Evolutionary conservation across 768 basidiomycete species (phyloP), one percentile per base, ranked within the genome.

Genomic region (Auriscalpium orientale): DNA sequence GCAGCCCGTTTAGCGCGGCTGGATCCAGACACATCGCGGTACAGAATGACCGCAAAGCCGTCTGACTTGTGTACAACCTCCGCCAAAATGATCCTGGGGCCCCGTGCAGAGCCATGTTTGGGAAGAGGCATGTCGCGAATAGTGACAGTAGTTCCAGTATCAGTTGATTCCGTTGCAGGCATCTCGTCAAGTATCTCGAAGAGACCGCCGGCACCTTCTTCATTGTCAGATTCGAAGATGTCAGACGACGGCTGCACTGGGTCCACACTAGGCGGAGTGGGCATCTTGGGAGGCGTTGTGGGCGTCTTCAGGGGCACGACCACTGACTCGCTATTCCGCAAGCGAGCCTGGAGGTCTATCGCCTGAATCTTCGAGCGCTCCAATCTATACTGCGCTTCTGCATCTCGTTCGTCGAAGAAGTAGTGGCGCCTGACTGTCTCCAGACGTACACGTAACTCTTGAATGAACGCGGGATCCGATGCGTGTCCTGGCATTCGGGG

Each of bases 81-180:
- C 53, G 76, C 68, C 40, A 98, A 77, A 5, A 91, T 68, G 15
- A 67, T 72, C 68, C 89, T 94, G 10, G 95, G 92, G 13, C 87
- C 85, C 43, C 82, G 84, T 37, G 89, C 87, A 38, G 89, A 84
- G 76, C 85, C 86, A 64, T 89, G 83, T 70, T 90, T 95, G 2
- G 92, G 89, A 22, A 91, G 73, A 1, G 82, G 66, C 85, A 98
- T 87, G 57, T 93, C 83, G 28, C 85, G 76, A 59, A 86, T 65
- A 28, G 61, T 68, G 48, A 87, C 71, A 6, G 76, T 78, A 9
- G 71, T 74, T 13, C 86, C 88, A 52, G 75, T 68, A 10, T 74
- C 68, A 18, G 79, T 82, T n/a, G 77, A 75, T 59, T 81, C 81
- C n/a, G 74, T 79, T 7, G 72, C 66, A 12, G 84, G 80, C 64